Evolutionary conservation across 306 rosid species (phyloP), one percentile per base, ranked within the genome.

Genomic region (Cotoneaster glaucophyllus): DNA sequence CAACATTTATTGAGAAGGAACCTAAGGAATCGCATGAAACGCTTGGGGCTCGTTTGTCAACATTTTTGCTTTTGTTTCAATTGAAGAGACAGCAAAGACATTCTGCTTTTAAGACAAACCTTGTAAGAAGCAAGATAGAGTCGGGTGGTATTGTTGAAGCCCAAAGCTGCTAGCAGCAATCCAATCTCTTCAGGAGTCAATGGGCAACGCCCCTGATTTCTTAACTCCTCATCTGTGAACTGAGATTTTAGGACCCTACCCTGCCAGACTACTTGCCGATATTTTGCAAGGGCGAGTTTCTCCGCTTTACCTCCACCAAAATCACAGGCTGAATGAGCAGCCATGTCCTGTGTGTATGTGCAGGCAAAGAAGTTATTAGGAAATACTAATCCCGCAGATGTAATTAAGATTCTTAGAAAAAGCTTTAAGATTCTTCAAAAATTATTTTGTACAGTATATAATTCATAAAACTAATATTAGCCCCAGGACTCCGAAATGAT

Each of bases 271-370:
- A 87, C 87, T 69, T 88, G 97, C 68, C 97, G 86, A 76, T 95
- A 92, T 86, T 95, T 95, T 52, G 97, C 97, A 75, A 92, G 96
- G 73, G 97, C 97, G 59, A 86, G 69, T 68, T 84, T 92, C 75
- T 92, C 99, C 70, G 96, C 96, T 82, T 92, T 89, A 12, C 99
- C 97, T 10, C 99, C 99, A 28, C 97, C 99, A 78, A 95, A 95
- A 78, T 95, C 97, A 66, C 99, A 95, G 74, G 99, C 99, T 24
- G 99, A 95, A 85, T 92, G 99, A 8, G 99, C 97, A 69, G 99
- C 99, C 97, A 95, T 95, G 85, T 95, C 99, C 99, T 95, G 81
- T 64, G 48, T 24, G 43, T 43, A 67, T 65, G 11, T 32, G 39
- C 44, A 58, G 19, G 64, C 39, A 39, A 63, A 52, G 44, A 25